Conservation (phyloP, 257 asterid genomes). For the Ehretia macrophylla region DNA sequence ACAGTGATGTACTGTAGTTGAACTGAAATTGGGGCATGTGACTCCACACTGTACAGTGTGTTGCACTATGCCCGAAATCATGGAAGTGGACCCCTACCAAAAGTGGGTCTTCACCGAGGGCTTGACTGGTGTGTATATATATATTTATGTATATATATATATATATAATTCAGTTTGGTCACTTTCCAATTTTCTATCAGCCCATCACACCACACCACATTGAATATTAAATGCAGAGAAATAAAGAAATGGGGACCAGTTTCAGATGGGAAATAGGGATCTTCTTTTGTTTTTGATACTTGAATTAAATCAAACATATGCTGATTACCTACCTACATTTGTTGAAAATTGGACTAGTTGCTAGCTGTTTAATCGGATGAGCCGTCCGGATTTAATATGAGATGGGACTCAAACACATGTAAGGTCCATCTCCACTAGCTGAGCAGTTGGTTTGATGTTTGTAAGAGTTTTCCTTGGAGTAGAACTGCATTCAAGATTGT, state of each 20-base stretch:
- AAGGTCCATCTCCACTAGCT: no score
- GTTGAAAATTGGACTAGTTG: neutral
- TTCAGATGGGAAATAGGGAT: slow-evolving; percentile 2
- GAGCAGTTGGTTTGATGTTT: no score
- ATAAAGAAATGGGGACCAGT: slow-evolving; percentile 15
- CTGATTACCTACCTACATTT: neutral
- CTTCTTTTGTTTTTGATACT: neutral
- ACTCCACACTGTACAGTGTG: slow-evolving; percentile 32
- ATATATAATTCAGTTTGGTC: slow-evolving; percentile 31
- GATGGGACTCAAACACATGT: no score
- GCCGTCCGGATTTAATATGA: no score
- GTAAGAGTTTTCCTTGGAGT: no score
- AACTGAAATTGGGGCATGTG: slow-evolving; percentile 52
- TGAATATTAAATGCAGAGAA: slow-evolving; percentile 15
- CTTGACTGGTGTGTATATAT: slow-evolving; percentile 34
- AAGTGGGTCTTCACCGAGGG: slow-evolving; percentile 49
- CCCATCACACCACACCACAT: slow-evolving; percentile 23
- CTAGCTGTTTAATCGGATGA: no score
- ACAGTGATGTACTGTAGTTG: slow-evolving; percentile 50
- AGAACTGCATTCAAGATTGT: neutral
- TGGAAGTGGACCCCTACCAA: slow-evolving; percentile 51
- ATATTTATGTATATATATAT: no score
- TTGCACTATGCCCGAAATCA: slow-evolving; percentile 41
- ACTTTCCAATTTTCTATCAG: slow-evolving; percentile 24
- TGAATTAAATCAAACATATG: neutral